Percentiles rank a stretch among this genome's conserved stretches.
These are phyloP conservation scores for Euphrasia confusa DNA, from an alignment of 257 asterid genomes.

Conservation along the genomic window DNA sequence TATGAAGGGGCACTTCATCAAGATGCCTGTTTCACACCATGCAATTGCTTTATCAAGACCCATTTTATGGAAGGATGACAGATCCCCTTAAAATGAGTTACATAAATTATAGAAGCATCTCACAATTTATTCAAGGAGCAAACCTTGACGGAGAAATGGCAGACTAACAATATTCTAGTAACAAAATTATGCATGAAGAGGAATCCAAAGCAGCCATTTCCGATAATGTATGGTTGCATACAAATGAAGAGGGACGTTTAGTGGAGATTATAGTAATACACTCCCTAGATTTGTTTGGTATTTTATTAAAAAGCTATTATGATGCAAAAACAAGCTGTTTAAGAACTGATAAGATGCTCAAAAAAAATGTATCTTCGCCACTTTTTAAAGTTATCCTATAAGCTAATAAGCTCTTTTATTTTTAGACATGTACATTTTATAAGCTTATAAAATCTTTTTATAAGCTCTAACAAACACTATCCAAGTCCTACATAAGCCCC, in stretches of 20 bases:
- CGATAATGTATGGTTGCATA: conserved; percentile 8
- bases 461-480: no score
- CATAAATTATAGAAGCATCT: conserved; percentile 2
- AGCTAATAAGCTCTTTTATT: no score
- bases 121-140: not conserved
- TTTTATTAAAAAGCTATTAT: no score
- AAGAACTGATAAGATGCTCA: no score
- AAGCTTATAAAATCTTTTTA: no score
- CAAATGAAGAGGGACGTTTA: no score
- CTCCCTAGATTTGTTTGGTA: no score
- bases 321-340: no score
- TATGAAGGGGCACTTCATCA: not conserved
- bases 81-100: not conserved
- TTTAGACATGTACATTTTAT: no score
- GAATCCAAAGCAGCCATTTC: not conserved
- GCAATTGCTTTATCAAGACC: conserved; percentile 16
- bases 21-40: not conserved
- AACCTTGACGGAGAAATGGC: not conserved
- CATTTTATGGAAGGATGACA: conserved; percentile 14
- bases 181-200: not conserved
- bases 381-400: no score
- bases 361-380: no score
- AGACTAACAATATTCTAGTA: not conserved
- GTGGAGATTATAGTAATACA: no score
- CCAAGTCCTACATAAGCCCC: not conserved